Conservation (phyloP, 352 stramenopile species). For the Pythium aquatile region DNA sequence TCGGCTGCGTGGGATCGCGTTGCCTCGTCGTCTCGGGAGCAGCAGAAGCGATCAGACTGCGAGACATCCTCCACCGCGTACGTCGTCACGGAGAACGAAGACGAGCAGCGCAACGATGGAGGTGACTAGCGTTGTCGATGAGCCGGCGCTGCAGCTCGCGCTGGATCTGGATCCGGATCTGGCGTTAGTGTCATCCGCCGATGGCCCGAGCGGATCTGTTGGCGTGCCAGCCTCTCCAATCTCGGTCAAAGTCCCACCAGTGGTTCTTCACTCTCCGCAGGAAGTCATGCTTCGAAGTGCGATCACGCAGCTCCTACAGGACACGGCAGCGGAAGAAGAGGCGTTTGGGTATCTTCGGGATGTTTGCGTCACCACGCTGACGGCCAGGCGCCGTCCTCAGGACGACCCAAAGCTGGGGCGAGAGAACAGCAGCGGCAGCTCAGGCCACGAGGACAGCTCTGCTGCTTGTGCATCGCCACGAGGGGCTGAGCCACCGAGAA, state of each 20-base stretch:
- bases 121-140: neutral
- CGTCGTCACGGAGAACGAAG: neutral
- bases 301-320: constrained; percentile 51
- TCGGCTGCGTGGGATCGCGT: neutral
- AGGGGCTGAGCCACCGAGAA: constrained; percentile 36
- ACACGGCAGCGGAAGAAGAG: constrained; percentile 44
- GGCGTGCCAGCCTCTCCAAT: neutral
- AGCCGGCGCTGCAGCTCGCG: neutral
- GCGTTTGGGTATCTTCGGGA: constrained; percentile 57
- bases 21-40: neutral
- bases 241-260: neutral
- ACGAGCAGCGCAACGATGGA: constrained; percentile 1
- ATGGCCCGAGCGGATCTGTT: neutral
- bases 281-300: constrained; percentile 42
- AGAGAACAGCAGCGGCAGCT: constrained; percentile 19
- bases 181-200: neutral
- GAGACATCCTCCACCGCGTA: neutral
- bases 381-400: constrained; percentile 11
- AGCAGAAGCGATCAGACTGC: neutral
- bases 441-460: neutral
- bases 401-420: constrained; percentile 35
- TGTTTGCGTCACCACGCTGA: constrained; percentile 57
- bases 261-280: constrained; percentile 15
- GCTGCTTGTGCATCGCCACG: constrained; percentile 10
- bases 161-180: constrained; percentile 12